phyloP scores from a whole-genome alignment of 306 rosid genomes.

The Chamaecrista fasciculata region DNA sequence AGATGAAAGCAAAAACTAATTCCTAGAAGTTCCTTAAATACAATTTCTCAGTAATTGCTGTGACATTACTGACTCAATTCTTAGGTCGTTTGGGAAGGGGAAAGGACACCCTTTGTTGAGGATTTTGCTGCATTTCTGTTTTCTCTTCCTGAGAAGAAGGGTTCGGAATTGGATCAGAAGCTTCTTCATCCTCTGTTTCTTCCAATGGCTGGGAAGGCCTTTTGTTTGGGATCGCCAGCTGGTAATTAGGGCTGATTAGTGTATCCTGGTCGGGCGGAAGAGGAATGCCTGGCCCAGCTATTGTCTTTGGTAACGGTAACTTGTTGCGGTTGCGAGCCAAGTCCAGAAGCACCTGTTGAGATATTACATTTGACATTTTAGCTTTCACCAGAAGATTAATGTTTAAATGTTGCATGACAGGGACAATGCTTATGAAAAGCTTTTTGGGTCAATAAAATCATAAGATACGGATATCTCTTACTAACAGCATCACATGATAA shows the following conservation, averaged over 20 bases:
- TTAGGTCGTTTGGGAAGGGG: slow-evolving; percentile 66
- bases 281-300: slow-evolving; percentile 64
- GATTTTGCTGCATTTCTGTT: slow-evolving; percentile 51
- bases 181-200: slow-evolving; percentile 74
- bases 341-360: slow-evolving; percentile 62
- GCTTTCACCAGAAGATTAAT: background rate
- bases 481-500: background rate
- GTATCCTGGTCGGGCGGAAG: slow-evolving; percentile 87
- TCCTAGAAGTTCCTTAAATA: background rate
- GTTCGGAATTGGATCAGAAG: slow-evolving; percentile 40
- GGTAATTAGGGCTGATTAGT: slow-evolving; percentile 74
- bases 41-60: background rate
- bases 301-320: slow-evolving; percentile 66
- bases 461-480: background rate
- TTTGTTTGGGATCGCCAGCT: slow-evolving; percentile 69
- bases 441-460: background rate
- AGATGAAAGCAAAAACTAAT: background rate
- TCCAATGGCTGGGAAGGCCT: slow-evolving; percentile 59
- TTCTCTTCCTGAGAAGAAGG: slow-evolving; percentile 52
- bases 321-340: slow-evolving; percentile 79
- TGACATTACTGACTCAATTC: slow-evolving; percentile 15
- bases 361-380: slow-evolving; percentile 21
- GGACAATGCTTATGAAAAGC: background rate
- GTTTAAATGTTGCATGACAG: background rate
- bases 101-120: slow-evolving; percentile 75